These are phyloP conservation scores for Millerago galiae DNA, from an alignment of 805 yeast species.

Conservation along the genomic window DNA sequence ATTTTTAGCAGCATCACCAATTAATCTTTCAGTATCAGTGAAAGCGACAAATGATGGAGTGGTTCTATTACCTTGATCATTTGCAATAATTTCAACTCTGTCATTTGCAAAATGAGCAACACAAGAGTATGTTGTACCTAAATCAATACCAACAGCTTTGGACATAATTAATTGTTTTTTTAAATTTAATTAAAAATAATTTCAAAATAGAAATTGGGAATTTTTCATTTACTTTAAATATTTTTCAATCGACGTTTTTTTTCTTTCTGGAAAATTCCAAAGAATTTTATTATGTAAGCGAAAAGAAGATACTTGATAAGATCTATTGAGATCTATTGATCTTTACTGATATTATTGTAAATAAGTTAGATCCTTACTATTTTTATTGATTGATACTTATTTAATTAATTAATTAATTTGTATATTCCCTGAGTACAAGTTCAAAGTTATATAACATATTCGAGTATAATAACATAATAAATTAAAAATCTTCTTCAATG, in stretches of 20 bases:
- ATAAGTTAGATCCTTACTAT: too few species aligned
- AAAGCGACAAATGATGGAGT: conserved; percentile 96
- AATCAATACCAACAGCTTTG: conserved; percentile 49
- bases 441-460: too few species aligned
- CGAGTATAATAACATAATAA: too few species aligned
- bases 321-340: too few species aligned
- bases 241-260: conserved; percentile 6
- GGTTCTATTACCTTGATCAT: conserved; percentile 97
- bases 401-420: too few species aligned
- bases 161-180: conserved; percentile 11
- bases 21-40: conserved; percentile 68
- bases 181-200: background rate
- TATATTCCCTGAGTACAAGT: too few species aligned
- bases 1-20: conserved; percentile 61
- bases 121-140: conserved; percentile 90
- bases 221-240: background rate
- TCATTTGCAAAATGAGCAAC: conserved; percentile 92
- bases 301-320: too few species aligned
- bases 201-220: background rate
- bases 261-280: conserved; percentile 13
- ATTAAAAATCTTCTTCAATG: conserved; percentile 4
- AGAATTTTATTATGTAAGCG: too few species aligned
- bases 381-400: too few species aligned
- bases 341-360: too few species aligned
- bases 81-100: conserved; percentile 90